Conservation (phyloP, 75 land plant genomes). For the Pinus albicaulis region DNA sequence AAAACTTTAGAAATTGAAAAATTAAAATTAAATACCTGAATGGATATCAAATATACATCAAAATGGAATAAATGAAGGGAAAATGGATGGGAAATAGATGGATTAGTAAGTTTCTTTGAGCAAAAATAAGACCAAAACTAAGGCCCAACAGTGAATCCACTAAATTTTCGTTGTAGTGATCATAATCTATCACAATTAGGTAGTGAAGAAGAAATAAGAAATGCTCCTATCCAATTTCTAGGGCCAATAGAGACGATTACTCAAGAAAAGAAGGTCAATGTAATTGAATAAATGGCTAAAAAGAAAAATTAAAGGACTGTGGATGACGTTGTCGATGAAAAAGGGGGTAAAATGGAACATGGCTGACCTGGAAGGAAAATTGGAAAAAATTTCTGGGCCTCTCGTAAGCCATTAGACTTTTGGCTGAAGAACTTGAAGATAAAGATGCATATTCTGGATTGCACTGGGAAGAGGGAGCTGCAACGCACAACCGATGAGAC, state of each 20-base stretch:
- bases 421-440: constrained; percentile 91
- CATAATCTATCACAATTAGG: neutral
- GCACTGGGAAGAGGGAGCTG: constrained; percentile 88
- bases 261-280: neutral
- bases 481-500: too few species aligned
- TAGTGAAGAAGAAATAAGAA: neutral
- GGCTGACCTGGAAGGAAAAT: constrained; percentile 16
- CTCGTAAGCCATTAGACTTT: constrained; percentile 56
- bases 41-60: too few species aligned
- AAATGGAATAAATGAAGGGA: too few species aligned
- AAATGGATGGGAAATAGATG: too few species aligned
- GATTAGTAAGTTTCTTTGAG: too few species aligned
- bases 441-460: constrained; percentile 74
- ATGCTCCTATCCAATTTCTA: neutral
- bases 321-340: constrained; percentile 31
- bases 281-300: constrained; percentile 12
- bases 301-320: constrained; percentile 12
- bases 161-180: neutral
- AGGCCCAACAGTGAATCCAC: neutral
- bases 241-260: neutral
- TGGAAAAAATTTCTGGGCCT: constrained; percentile 21
- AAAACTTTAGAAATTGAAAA: too few species aligned
- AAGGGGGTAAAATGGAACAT: constrained; percentile 15
- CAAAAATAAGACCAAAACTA: neutral
- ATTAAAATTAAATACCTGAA: too few species aligned